phyloP scores from a whole-genome alignment of 345 rosid species.

The Citrus medica region DNA sequence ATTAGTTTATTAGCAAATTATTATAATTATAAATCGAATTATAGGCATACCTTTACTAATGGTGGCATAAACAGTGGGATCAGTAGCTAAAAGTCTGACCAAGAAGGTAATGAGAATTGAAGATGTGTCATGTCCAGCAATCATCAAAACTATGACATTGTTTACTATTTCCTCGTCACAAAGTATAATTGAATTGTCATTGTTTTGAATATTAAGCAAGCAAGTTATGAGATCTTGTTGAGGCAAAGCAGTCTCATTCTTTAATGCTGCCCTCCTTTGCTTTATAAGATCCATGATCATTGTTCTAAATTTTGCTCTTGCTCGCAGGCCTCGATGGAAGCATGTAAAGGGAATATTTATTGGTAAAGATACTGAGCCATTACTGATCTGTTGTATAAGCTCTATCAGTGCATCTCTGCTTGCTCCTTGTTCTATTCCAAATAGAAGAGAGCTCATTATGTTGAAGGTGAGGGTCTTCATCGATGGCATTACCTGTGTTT shows the following conservation, averaged over 20 bases:
- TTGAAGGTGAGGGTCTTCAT: constrained; percentile 41
- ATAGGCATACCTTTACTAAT: constrained; percentile 16
- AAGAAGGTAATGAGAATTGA: constrained; percentile 25
- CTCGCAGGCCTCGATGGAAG: constrained; percentile 13
- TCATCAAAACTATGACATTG: constrained; percentile 7
- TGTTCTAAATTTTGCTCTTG: neutral
- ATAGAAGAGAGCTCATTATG: constrained; percentile 23
- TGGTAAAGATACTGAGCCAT: constrained; percentile 25
- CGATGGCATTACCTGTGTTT: constrained; percentile 24
- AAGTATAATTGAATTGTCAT: neutral
- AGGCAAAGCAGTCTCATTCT: constrained; percentile 1
- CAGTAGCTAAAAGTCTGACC: constrained; percentile 14
- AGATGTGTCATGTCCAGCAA: constrained; percentile 30
- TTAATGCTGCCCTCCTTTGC: constrained; percentile 9
- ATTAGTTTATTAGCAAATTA: neutral
- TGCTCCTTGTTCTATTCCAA: constrained; percentile 29
- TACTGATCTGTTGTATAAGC: constrained; percentile 12
- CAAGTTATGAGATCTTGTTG: constrained; percentile 22
- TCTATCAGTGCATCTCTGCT: constrained; percentile 7
- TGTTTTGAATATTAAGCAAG: constrained; percentile 9
- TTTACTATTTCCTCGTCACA: constrained; percentile 23
- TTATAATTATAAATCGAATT: neutral
- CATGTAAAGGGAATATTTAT: constrained; percentile 27
- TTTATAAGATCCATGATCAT: neutral
- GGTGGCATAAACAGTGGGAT: constrained; percentile 11